phyloP scores from a whole-genome alignment of 768 basidiomycete genomes.

The Candolleomyces efflorescens region DNA sequence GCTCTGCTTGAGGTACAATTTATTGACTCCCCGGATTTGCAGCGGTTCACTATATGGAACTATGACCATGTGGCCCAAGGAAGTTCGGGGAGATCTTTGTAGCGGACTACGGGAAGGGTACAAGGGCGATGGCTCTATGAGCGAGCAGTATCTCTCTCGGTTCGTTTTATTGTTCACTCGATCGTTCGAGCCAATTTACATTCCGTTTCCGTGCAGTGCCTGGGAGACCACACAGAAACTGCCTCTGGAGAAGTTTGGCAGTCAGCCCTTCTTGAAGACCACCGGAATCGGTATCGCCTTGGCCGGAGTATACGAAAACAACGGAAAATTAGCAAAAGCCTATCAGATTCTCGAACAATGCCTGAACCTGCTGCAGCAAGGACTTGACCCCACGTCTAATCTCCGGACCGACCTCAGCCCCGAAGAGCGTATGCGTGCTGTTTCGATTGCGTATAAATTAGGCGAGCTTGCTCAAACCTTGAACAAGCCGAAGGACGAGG shows the following conservation, averaged over 20 bases:
- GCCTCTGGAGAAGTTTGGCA: conserved; percentile 30
- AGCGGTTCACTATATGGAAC: conserved; percentile 55
- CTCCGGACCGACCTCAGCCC: conserved; percentile 10
- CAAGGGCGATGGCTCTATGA: conserved; percentile 48
- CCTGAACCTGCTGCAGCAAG: conserved; percentile 27
- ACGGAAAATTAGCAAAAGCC: conserved; percentile 30
- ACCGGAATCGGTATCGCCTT: conserved; percentile 64
- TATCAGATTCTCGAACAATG: conserved; percentile 37
- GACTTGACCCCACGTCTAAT: conserved; percentile 12
- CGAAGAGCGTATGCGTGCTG: conserved; percentile 30
- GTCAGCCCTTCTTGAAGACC: conserved; percentile 58
- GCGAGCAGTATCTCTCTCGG: conserved; percentile 51
- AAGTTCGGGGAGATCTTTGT: conserved; percentile 60
- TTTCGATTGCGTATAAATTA: conserved; percentile 39
- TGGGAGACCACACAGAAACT: conserved; percentile 49
- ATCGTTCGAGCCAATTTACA: not conserved
- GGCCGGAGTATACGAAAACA: conserved; percentile 50
- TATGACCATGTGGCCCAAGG: conserved; percentile 63
- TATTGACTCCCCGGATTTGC: not conserved
- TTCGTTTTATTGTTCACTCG: conserved; percentile 23
- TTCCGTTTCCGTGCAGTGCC: conserved; percentile 27
- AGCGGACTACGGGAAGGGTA: conserved; percentile 60
- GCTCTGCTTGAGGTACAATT: not conserved
- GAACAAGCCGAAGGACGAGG: conserved; percentile 29
- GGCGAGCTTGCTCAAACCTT: conserved; percentile 36